Percentiles rank a stretch among this genome's conserved stretches.
These are phyloP conservation scores for Artemisia tridentata DNA, from an alignment of 129 eudicot genomes.

Conservation along the genomic window DNA sequence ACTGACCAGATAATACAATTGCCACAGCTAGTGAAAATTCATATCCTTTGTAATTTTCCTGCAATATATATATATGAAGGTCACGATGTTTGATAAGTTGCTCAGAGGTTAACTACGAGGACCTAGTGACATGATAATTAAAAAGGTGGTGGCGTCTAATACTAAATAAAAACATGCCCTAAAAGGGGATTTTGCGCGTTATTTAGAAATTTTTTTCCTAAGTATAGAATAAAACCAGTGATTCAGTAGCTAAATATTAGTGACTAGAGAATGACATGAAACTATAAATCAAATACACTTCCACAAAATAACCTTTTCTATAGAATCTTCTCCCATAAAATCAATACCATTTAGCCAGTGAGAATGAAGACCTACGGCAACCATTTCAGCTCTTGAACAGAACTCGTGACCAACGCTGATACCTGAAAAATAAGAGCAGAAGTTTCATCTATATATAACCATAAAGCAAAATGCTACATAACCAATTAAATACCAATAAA, in stretches of 20 bases:
- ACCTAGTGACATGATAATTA: too few species aligned
- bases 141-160: too few species aligned
- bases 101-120: not conserved
- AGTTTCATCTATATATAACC: too few species aligned
- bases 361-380: not conserved
- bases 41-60: slow-evolving; percentile 33
- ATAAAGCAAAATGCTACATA: too few species aligned
- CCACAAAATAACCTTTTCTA: slow-evolving; percentile 12
- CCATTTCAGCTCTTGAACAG: not conserved
- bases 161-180: too few species aligned
- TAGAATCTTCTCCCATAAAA: slow-evolving; percentile 32
- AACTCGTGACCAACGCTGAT: not conserved
- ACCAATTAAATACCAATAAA: too few species aligned
- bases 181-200: too few species aligned
- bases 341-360: slow-evolving; percentile 50
- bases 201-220: too few species aligned
- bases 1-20: slow-evolving; percentile 46
- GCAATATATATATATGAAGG: slow-evolving; percentile 6
- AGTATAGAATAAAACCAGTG: too few species aligned
- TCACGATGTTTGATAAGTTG: not conserved
- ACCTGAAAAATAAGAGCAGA: not conserved
- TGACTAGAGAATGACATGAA: too few species aligned
- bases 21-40: slow-evolving; percentile 42
- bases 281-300: not conserved
- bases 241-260: too few species aligned